Base-by-base conservation (phyloP, 2,329 filamentous ascomycete genomes). In the Exserohilum turcica region DNA sequence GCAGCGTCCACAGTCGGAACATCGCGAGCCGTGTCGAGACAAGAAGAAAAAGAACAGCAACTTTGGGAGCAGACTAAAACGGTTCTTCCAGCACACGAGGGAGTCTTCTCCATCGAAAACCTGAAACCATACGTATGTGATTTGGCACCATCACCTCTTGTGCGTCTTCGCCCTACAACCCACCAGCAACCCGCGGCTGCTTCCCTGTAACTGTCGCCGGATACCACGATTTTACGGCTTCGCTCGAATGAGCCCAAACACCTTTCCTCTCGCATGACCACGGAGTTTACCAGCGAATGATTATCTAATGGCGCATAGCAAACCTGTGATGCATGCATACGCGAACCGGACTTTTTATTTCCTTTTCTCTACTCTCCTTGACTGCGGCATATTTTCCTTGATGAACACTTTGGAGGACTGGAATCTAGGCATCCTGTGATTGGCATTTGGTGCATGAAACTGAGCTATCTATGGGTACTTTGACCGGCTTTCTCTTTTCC, bases 1-100 rank as follows among this genome's bases (percentile, higher is more conserved):
- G 67, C 84, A 74, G 42, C 70, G 77, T 47, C 77, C 77, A 21
- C 76, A 78, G 38, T 74, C 76, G 13, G 74, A 74, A 48, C 72
- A 88, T 39, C 79, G 80, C 5, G 84, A 85, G 38, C 78, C 75
- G n/a, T 82, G 84, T n/a, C 83, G 84, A 28, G 84, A 83, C 66
- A 77, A 78, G 63, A 90, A 87, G 78, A 89, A 87, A 78, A 89
- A 87, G 78, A 89, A 86, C 71, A 79, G 84, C 32, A 89, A 24
- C 21, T 24, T 76, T 92, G 32, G 51, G 21, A 88, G 89, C 70
- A 87, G 88, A 45, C 81, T 92, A 77, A 86, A 88, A 64, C 43
- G 36, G 28, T 92, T 92, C 72, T 92, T 88, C 88, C 90, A 88
- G 74, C 59, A 67, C 15, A 61, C 67, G 7, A 74, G 72, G 58